Evolutionary conservation across 176 grass and related monocot species (phyloP).

Genomic region (Tillandsia leiboldiana): DNA sequence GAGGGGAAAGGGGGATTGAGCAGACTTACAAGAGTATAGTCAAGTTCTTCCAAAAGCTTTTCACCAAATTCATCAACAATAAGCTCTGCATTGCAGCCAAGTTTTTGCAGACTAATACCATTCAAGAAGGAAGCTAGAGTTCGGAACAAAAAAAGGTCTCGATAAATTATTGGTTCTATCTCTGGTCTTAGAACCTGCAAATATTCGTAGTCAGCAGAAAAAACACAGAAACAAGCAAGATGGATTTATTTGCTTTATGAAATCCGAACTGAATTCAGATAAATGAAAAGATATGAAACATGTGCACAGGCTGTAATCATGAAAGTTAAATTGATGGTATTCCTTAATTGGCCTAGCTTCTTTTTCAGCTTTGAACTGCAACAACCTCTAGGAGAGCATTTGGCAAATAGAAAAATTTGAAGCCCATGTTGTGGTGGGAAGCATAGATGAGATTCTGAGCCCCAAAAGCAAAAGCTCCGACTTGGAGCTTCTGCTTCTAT

Average conservation of each 20-base stretch:
- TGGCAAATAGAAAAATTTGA: too few species aligned
- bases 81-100: conserved; percentile 98
- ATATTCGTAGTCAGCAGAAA: conserved; percentile 5
- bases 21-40: conserved; percentile 93
- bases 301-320: background rate
- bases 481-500: too few species aligned
- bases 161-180: conserved; percentile 97
- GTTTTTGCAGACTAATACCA: conserved; percentile 93
- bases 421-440: too few species aligned
- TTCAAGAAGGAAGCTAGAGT: conserved; percentile 91
- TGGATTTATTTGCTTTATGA: background rate
- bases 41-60: conserved; percentile 96
- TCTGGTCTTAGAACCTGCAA: conserved; percentile 78
- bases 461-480: too few species aligned
- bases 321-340: background rate
- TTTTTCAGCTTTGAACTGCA: too few species aligned
- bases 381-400: too few species aligned
- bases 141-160: conserved; percentile 92
- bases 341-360: background rate
- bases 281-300: conserved; percentile 15
- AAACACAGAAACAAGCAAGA: background rate
- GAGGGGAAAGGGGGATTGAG: background rate
- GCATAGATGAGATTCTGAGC: too few species aligned
- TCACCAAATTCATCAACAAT: conserved; percentile 99
- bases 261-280: conserved; percentile 5